These are phyloP conservation scores for Chaetothyriales sp. DNA, from an alignment of 2,329 filamentous ascomycete genomes.

Conservation along the genomic window DNA sequence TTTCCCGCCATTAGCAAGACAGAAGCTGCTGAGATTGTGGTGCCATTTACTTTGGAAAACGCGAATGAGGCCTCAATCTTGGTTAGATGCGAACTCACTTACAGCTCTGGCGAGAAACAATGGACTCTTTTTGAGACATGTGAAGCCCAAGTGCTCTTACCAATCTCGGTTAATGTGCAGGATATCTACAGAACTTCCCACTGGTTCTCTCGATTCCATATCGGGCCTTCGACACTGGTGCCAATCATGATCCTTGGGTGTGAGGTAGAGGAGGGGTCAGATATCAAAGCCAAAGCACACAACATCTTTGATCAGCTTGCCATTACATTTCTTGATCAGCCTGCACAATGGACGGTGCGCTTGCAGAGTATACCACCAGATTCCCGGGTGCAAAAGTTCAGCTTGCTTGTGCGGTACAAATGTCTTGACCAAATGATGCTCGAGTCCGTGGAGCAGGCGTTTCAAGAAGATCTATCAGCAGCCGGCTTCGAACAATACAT, in stretches of 20 bases:
- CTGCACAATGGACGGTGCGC: slow-evolving; percentile 42
- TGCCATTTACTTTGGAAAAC: slow-evolving; percentile 73
- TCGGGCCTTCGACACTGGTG: slow-evolving; percentile 63
- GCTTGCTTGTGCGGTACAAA: slow-evolving; percentile 61
- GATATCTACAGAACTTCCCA: slow-evolving; percentile 78
- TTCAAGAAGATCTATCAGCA: slow-evolving; percentile 33
- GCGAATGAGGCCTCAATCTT: slow-evolving; percentile 47
- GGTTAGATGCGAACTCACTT: slow-evolving; percentile 62
- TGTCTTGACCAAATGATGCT: slow-evolving; percentile 62
- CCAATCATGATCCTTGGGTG: slow-evolving; percentile 64
- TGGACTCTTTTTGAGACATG: slow-evolving; percentile 52
- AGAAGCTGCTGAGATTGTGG: slow-evolving; percentile 31
- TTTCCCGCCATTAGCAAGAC: background rate
- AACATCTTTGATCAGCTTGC: slow-evolving; percentile 33
- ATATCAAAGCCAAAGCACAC: slow-evolving; percentile 42
- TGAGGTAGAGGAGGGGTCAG: slow-evolving; percentile 54
- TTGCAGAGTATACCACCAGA: slow-evolving; percentile 5
- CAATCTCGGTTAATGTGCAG: slow-evolving; percentile 89
- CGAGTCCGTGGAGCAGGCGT: slow-evolving; percentile 32
- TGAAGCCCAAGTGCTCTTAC: slow-evolving; percentile 58
- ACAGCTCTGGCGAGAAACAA: slow-evolving; percentile 52
- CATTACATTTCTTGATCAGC: slow-evolving; percentile 65
- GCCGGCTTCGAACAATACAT: slow-evolving; percentile 35
- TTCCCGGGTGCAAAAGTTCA: slow-evolving; percentile 3
- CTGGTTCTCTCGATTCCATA: slow-evolving; percentile 79